phyloP scores from a whole-genome alignment of 2,329 filamentous ascomycete genomes.

The Immersiporthe knoxdaviesiana region DNA sequence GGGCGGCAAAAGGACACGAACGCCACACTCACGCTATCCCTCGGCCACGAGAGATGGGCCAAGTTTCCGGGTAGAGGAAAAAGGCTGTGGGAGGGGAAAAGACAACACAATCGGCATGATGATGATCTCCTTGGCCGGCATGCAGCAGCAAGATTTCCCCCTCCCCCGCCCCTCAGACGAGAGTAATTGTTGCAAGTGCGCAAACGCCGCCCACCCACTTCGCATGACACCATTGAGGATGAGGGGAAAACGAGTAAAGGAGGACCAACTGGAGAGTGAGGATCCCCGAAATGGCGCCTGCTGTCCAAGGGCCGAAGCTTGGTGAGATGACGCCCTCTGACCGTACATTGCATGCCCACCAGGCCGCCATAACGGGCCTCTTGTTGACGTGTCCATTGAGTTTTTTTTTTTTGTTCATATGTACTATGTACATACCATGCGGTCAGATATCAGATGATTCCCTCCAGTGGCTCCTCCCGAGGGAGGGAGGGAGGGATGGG shows the following conservation, averaged over 20 bases:
- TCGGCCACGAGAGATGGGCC: not conserved
- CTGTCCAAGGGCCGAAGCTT: constrained; percentile 1
- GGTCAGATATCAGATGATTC: constrained; percentile 30
- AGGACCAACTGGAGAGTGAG: constrained; percentile 8
- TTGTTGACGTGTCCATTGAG: constrained; percentile 29
- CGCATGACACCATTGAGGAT: not conserved
- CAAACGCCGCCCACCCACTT: constrained; percentile 7
- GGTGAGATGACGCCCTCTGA: constrained; percentile 14
- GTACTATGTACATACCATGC: constrained; percentile 29
- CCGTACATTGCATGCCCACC: constrained; percentile 17
- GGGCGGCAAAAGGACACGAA: not conserved
- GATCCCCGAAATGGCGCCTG: constrained; percentile 8
- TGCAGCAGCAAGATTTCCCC: constrained; percentile 2
- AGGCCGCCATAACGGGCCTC: constrained; percentile 30
- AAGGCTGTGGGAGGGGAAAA: not conserved
- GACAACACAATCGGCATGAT: constrained; percentile 18
- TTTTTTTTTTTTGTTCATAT: too few species aligned
- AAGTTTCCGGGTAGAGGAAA: not conserved
- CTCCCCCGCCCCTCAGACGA: constrained; percentile 18
- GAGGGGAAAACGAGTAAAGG: not conserved
- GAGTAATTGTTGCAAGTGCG: constrained; percentile 17
- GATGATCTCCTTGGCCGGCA: constrained; percentile 7
- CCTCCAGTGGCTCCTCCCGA: constrained; percentile 24
- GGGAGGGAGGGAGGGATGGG: constrained; percentile 15
- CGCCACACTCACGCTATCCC: constrained; percentile 16